Conservation (phyloP, 768 basidiomycete genomes). For the Macrolepiota fuliginosa region DNA sequence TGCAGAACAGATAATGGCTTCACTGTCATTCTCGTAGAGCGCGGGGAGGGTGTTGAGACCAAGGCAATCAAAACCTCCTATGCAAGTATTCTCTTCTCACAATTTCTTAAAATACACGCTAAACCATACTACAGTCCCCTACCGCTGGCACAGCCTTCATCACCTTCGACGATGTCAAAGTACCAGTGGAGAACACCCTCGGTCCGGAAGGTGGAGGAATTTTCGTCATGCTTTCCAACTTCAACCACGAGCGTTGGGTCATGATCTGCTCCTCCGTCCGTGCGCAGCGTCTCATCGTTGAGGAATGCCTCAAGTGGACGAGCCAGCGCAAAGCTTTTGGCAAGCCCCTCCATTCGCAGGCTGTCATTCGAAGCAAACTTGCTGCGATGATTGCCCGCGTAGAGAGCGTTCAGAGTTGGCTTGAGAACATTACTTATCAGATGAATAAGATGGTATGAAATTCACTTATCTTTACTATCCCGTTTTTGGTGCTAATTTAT, state of each 20-base stretch:
- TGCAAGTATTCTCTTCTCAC: constrained; percentile 21
- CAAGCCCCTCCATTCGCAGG: constrained; percentile 77
- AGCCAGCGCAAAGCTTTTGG: constrained; percentile 89
- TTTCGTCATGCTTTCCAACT: constrained; percentile 67
- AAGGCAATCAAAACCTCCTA: constrained; percentile 79
- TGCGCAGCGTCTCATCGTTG: constrained; percentile 47
- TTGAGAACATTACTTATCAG: constrained; percentile 83
- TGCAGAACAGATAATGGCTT: constrained; percentile 69
- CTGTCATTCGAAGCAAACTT: constrained; percentile 87
- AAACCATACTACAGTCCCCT: constrained; percentile 43
- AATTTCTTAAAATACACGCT: background rate
- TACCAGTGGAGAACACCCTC: constrained; percentile 81
- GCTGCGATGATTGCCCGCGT: constrained; percentile 70
- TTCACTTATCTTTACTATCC: background rate
- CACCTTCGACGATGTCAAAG: constrained; percentile 78
- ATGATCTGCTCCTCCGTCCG: constrained; percentile 77
- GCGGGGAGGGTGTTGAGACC: constrained; percentile 79
- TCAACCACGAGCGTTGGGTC: constrained; percentile 94
- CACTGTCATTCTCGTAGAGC: constrained; percentile 84
- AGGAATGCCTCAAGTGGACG: constrained; percentile 52
- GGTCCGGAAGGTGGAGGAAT: constrained; percentile 75
- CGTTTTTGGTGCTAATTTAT: background rate
- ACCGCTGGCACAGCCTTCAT: constrained; percentile 81
- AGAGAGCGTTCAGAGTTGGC: constrained; percentile 75
- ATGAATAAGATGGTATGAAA: constrained; percentile 75